Base-by-base conservation (phyloP, 768 basidiomycete genomes). In the Suillus fuscotomentosus region DNA sequence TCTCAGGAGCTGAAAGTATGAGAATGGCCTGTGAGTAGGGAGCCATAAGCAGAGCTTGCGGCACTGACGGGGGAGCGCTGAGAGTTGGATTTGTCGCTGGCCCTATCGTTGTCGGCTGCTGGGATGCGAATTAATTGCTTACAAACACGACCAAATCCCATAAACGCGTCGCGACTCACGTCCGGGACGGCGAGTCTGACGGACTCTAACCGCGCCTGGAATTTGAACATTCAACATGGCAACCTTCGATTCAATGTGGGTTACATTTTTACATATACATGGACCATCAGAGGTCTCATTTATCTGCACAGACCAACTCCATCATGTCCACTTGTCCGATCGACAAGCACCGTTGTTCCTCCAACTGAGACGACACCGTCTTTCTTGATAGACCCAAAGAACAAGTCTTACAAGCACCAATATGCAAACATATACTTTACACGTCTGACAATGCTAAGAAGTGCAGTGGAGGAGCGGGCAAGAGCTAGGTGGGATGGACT, bases 371-470 rank as follows among this genome's bases (percentile, higher is more conserved):
- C 57, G 47, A 72, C 73, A 34, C 77, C 78, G 3, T 81, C 79
- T 41, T 86, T 85, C 75, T 53, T 73, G n/a, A 76, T 86, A 62
- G 76, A 77, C 51, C 62, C 72, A 14, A 71, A 71, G n/a, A 79
- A 82, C 70, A 80, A 79, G 65, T 84, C 84, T 13, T 90, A 88
- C 76, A 84, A 77, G 68, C 83, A 89, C 69, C 89, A 91, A 70
- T 91, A 89, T 74, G 84, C 90, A 1, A 90, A 89, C 70, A 84
- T 91, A 43, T 91, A 91, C 76, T 91, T 87, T 69, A 79, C 84
- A 3, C 73, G 89, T 41, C 79, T 91, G 24, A 78, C 81, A 27
- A 73, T 81, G 67, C 75, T 90, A 10, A 76, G 83, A 53, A 70
- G 72, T 36, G 76, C 80, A 8, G 84, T 89, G 13, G 78, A 82